Evolutionary conservation across 306 rosid genomes (phyloP).

Genomic region (Acacia crassicarpa): DNA sequence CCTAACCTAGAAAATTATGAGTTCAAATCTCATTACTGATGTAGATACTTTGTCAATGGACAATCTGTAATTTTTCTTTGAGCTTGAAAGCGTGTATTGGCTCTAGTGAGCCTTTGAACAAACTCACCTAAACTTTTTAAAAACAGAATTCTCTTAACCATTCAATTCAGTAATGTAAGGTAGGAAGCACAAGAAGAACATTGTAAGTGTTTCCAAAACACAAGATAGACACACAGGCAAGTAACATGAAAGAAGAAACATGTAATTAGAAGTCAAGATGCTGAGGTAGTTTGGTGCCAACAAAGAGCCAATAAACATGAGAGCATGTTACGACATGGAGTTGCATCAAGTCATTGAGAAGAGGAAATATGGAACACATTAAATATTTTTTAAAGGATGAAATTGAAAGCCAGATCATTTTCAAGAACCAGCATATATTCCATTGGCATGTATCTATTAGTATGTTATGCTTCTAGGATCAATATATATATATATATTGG

Average conservation of each 20-base stretch:
- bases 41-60: no score
- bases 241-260: background rate
- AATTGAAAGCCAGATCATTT: background rate
- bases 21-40: no score
- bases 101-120: accelerated
- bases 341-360: constrained; percentile 63
- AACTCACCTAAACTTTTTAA: no score
- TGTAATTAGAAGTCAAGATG: constrained; percentile 47
- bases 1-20: no score
- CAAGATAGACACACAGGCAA: background rate
- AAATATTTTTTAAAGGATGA: constrained; percentile 35
- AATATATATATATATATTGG: no score
- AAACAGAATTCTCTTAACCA: background rate
- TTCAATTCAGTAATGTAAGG: background rate
- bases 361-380: constrained; percentile 64
- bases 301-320: constrained; percentile 96
- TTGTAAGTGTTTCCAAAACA: background rate
- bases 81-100: accelerated
- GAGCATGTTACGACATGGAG: constrained; percentile 67
- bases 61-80: no score
- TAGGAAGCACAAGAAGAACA: background rate
- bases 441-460: background rate
- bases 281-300: constrained; percentile 93
- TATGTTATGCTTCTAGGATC: background rate
- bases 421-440: background rate